Base-by-base conservation (phyloP, 805 yeast genomes). In the Yarrowia phangngaensis region DNA sequence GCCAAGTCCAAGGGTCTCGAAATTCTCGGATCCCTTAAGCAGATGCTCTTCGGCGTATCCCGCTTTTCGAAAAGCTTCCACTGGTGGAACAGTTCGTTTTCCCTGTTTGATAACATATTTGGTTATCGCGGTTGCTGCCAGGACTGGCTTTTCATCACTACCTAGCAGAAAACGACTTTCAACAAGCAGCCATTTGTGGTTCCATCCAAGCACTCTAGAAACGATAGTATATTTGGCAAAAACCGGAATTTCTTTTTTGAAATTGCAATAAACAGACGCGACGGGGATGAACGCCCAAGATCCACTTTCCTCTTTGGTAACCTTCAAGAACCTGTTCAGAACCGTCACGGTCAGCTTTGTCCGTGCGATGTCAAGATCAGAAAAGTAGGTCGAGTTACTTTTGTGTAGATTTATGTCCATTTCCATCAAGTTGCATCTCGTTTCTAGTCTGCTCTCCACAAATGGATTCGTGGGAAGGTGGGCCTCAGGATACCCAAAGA, bases 351-450 rank as follows among this genome's bases (percentile, higher is more conserved):
- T 68, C 50, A 81, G 64, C 51, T 78, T 76, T 8, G 84, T 72
- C 60, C 97, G 76, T 2, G 85, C 79, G 53, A 86, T 71, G 61
- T 89, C 97, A 60, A 86, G 68, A 56, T 89, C 97, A 14, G 71
- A 67, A 59, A 84, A 82, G 66, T 89, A 90, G 2, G 95, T 83
- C 5, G 90, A 79, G 63, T 90, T 90, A 50, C 83, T 78, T 67
- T 89, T 90, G 69, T 89, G 97, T 38, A 87, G 58, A 60, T 86
- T 86, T 68, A 84, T 75, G 64, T 89, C 97, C 60, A 86, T 78
- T 61, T 89, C 97, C 59, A 84, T 66, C 6, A 84, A 78, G 1
- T 90, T 80, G 24, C 83, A 84, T 53, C 76, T 76, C 0, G 88
- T 74, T 16, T 62, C 55, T 55, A 69, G 69, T 11, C 61, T 57